These are phyloP conservation scores for Kazachstania psychrophila DNA, from an alignment of 805 yeast species.

Conservation along the genomic window DNA sequence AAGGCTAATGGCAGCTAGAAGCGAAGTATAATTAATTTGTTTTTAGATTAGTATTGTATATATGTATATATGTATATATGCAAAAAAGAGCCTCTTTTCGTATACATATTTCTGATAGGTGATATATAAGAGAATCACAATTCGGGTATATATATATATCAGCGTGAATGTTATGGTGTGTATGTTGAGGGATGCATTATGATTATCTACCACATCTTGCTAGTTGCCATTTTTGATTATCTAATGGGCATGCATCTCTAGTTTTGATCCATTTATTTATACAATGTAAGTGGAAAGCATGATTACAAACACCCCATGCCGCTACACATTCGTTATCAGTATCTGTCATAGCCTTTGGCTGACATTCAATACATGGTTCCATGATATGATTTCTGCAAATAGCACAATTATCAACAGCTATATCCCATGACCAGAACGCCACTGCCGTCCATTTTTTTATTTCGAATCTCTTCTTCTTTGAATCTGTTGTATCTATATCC, in stretches of 20 bases:
- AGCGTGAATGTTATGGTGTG: background rate
- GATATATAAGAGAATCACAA: no score
- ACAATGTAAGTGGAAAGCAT: conserved; percentile 97
- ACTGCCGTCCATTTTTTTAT: conserved; percentile 98
- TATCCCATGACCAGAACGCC: conserved; percentile 99
- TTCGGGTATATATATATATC: no score
- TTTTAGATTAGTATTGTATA: conserved; percentile 1
- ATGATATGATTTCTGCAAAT: conserved; percentile 95
- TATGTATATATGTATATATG: conserved; percentile 2
- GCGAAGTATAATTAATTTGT: conserved; percentile 11
- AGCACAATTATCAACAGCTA: conserved; percentile 92
- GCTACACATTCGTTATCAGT: conserved; percentile 75
- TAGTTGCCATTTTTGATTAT: conserved; percentile 80
- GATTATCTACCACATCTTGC: conserved; percentile 61
- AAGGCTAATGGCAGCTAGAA: conserved; percentile 37
- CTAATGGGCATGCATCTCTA: conserved; percentile 93
- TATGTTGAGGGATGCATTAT: background rate
- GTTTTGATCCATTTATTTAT: conserved; percentile 91
- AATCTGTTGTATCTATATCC: conserved; percentile 2
- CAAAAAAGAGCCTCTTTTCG: no score
- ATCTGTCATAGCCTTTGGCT: conserved; percentile 59
- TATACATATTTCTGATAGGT: no score
- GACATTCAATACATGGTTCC: conserved; percentile 98
- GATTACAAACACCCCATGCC: conserved; percentile 96
- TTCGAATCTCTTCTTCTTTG: conserved; percentile 67